phyloP scores from a whole-genome alignment of 441 rosid species.

The Arabidopsis lyrata region DNA sequence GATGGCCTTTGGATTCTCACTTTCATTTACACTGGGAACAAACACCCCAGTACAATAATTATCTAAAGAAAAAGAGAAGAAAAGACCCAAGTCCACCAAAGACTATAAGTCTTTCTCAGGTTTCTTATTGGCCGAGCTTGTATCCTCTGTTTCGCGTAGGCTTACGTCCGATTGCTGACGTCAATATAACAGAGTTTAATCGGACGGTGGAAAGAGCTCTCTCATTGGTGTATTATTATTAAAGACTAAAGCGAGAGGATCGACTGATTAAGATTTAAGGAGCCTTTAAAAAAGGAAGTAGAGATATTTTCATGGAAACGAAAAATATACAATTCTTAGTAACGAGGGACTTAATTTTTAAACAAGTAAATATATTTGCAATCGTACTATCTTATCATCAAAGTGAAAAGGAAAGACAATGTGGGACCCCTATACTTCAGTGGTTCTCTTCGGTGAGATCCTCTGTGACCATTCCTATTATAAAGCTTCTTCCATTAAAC shows the following conservation, averaged over 20 bases:
- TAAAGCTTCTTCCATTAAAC: constrained; percentile 14
- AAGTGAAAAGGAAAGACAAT: neutral
- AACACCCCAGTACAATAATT: neutral
- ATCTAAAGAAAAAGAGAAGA: neutral
- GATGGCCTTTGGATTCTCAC: constrained; percentile 13
- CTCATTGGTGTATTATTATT: neutral
- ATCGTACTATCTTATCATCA: constrained; percentile 19
- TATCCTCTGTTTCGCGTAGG: constrained; percentile 33
- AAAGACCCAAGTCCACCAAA: neutral
- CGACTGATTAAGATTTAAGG: too few species aligned
- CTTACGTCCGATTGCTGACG: constrained; percentile 24
- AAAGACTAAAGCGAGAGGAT: too few species aligned
- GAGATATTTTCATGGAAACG: neutral
- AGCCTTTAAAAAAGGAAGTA: constrained; percentile 2
- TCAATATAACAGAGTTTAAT: constrained; percentile 5
- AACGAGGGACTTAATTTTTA: neutral
- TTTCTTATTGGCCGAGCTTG: constrained; percentile 15
- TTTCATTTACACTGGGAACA: neutral
- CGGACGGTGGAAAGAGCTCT: constrained; percentile 26
- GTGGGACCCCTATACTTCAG: constrained; percentile 9
- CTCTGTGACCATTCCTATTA: neutral
- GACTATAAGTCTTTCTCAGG: constrained; percentile 6
- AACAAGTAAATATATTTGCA: neutral
- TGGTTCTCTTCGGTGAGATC: neutral
- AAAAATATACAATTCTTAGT: neutral